Evolutionary conservation across 768 basidiomycete genomes (phyloP), one percentile per base, ranked within the genome.

Genomic region (Trametes sanguinea): DNA sequence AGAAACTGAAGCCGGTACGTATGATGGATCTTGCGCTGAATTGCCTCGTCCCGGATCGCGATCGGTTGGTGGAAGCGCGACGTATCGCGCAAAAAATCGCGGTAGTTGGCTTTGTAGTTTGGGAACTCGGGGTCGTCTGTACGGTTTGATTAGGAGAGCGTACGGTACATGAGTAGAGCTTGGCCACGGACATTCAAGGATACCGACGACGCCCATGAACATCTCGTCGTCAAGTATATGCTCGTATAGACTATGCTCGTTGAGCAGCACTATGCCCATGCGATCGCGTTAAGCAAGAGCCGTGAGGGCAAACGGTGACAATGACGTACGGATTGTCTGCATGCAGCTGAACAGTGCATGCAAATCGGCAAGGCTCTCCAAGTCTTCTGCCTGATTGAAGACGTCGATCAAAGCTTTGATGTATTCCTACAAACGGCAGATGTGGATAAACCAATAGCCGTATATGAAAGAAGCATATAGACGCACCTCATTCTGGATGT

Each of bases 101-200:
- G 94, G 74, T 98, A 98, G 69, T 94, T 93, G 53, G 96, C 97
- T 77, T 98, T 98, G 77, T 95, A 88, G n/a, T 78, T 81, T 22
- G 96, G 96, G 73, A 96, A 98, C 67, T 98, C 96, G 65, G 96
- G 95, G 70, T 98, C 96, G 73, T 98, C 95, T 97, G 72, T 42
- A 61, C 51, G 62, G 62, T 42, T 65, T 45, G 50, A 57, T 66
- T 55, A 62, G 67, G 70, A 51, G 63, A 46, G 13, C 6, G 54
- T 46, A 46, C 35, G 16, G 29, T 58, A 64, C 55, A 60, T 55
- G 58, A 45, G 45, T 5, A 43, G 17, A 45, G 29, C 40, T 27
- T 37, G 51, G 54, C 51, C 64, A 66, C 92, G 60, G 65, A 96
- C 95, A 99, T 82, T 99, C 97, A 64, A 99, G 86, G 82, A 98